These are phyloP conservation scores for Trifolium pratense DNA, from an alignment of 306 rosid species.

Conservation along the genomic window DNA sequence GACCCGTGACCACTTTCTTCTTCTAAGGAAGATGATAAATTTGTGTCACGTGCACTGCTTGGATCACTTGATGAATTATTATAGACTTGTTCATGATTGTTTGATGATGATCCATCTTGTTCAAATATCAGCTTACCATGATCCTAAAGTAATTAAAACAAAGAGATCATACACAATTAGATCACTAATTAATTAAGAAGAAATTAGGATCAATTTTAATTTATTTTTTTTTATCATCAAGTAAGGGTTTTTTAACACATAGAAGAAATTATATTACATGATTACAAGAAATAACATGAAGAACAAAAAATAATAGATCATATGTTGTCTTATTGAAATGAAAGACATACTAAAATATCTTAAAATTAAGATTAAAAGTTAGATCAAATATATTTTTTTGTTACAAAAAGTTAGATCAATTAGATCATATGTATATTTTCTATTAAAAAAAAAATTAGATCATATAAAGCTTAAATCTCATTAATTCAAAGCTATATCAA, in stretches of 20 bases:
- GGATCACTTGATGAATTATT: constrained; percentile 35
- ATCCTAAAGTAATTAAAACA: constrained; percentile 35
- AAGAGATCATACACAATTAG: background rate
- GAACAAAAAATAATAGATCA: too few species aligned
- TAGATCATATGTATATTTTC: background rate
- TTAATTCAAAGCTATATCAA: background rate
- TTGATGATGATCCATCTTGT: constrained; percentile 50
- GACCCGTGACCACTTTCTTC: constrained; percentile 47
- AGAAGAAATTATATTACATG: too few species aligned
- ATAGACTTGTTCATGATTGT: constrained; percentile 29
- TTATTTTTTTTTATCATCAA: too few species aligned
- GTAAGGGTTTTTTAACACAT: too few species aligned
- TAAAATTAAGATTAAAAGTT: constrained; percentile 1
- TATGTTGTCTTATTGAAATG: too few species aligned
- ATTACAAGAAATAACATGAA: too few species aligned
- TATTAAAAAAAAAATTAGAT: background rate
- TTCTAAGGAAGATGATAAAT: constrained; percentile 14
- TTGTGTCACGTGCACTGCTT: constrained; percentile 19
- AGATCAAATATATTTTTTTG: too few species aligned
- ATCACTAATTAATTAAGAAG: background rate
- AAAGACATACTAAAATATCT: too few species aligned
- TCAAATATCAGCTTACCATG: constrained; percentile 32
- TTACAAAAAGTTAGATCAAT: constrained; percentile 16
- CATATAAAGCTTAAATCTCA: background rate
- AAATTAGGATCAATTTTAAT: background rate